Conservation (phyloP, 164 flowering plant species). For the Santalum album region DNA sequence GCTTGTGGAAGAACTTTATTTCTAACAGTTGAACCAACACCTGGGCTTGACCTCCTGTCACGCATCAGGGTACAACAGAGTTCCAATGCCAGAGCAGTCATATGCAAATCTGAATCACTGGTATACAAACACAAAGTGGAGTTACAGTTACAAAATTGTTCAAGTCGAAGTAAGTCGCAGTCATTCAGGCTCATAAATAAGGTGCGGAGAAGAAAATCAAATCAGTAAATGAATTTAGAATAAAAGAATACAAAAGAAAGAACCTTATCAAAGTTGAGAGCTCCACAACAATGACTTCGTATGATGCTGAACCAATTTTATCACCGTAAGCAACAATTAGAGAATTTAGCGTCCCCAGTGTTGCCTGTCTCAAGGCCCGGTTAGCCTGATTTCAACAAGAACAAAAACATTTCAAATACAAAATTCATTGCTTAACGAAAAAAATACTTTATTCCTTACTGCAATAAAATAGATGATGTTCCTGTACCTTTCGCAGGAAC, state of each 20-base stretch:
- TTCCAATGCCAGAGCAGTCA: slow-evolving; percentile 94
- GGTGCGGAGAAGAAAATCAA: no score
- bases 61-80: slow-evolving; percentile 97
- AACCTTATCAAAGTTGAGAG: slow-evolving; percentile 92
- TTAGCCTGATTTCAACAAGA: slow-evolving; percentile 56
- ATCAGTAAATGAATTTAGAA: not conserved
- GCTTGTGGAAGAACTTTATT: slow-evolving; percentile 96
- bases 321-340: slow-evolving; percentile 92
- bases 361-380: slow-evolving; percentile 88
- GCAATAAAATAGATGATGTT: not conserved
- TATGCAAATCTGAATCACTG: slow-evolving; percentile 98
- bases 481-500: slow-evolving; percentile 77
- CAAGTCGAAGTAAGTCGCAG: slow-evolving; percentile 4
- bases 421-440: no score
- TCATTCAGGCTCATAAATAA: no score
- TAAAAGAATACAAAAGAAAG: not conserved
- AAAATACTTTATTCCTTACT: no score
- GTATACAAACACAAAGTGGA: slow-evolving; percentile 3
- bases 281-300: slow-evolving; percentile 89
- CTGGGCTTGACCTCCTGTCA: slow-evolving; percentile 57
- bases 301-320: slow-evolving; percentile 72
- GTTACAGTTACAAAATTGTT: not conserved
- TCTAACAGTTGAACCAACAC: slow-evolving; percentile 73
- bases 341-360: slow-evolving; percentile 88
- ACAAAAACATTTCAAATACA: not conserved